phyloP scores from a whole-genome alignment of 2,329 filamentous ascomycete species.

The Fusarium paranaense region DNA sequence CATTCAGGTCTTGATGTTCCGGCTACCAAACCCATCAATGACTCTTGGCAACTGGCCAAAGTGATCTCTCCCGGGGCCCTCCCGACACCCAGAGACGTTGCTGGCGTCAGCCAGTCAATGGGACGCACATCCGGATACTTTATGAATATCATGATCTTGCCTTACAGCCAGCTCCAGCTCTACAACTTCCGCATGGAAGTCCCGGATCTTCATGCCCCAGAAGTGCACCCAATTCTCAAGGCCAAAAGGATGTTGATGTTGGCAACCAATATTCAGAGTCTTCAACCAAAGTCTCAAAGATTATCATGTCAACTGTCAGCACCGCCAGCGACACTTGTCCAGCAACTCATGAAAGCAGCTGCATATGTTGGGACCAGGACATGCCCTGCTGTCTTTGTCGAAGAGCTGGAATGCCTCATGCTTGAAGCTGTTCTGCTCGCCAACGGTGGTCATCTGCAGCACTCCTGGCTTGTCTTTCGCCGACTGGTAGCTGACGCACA shows the following conservation, averaged over 20 bases:
- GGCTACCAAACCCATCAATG: background rate
- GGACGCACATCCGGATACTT: background rate
- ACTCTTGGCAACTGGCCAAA: background rate
- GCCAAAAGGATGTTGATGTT: background rate
- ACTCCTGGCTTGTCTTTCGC: constrained; percentile 62
- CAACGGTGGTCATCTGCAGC: constrained; percentile 63
- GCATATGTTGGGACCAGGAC: background rate
- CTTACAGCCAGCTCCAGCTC: background rate
- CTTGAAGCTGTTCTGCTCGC: constrained; percentile 51
- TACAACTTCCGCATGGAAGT: background rate
- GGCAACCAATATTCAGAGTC: background rate
- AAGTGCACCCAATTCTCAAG: background rate
- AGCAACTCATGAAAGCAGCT: background rate
- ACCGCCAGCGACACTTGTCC: background rate
- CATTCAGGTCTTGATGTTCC: background rate
- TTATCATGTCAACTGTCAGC: background rate
- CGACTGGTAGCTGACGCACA: constrained; percentile 62
- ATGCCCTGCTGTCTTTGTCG: background rate
- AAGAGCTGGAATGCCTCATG: background rate
- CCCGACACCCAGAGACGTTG: background rate
- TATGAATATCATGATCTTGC: background rate
- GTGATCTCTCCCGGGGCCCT: background rate
- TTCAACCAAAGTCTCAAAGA: background rate
- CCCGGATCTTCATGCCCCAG: background rate
- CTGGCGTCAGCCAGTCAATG: background rate